A percentile compares a stretch with the other conserved stretches of the same genome.
phyloP scores from a whole-genome alignment of 805 yeast species.

The Kazachstania bromeliacearum region DNA sequence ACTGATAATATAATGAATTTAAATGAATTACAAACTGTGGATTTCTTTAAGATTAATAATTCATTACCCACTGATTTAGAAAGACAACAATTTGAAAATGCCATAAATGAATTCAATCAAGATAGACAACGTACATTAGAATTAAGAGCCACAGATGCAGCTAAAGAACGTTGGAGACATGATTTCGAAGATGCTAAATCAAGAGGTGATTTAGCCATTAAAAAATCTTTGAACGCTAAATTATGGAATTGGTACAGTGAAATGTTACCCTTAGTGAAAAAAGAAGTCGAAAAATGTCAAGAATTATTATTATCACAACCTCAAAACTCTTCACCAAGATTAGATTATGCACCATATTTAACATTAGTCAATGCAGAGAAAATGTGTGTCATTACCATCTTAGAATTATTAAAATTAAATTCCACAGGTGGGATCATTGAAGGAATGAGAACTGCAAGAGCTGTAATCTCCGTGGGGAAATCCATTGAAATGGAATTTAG shows the following conservation, averaged over 20 bases:
- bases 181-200: conserved; percentile 59
- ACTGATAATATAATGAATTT: conserved; percentile 30
- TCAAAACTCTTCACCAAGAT: conserved; percentile 25
- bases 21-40: conserved; percentile 29
- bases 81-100: conserved; percentile 48
- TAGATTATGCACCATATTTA: conserved; percentile 69
- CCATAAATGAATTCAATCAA: conserved; percentile 60
- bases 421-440: conserved; percentile 67
- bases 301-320: conserved; percentile 27
- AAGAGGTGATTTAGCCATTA: conserved; percentile 47
- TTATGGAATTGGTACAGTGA: conserved; percentile 79
- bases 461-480: conserved; percentile 70
- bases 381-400: conserved; percentile 71
- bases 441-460: conserved; percentile 78
- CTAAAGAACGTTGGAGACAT: conserved; percentile 81
- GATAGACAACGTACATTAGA: conserved; percentile 73
- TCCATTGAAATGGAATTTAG: conserved; percentile 80
- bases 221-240: conserved; percentile 57
- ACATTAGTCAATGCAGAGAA: conserved; percentile 67
- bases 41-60: conserved; percentile 61
- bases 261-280: conserved; percentile 58
- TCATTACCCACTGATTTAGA: conserved; percentile 39
- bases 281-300: conserved; percentile 52
- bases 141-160: conserved; percentile 67
- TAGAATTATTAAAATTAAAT: conserved; percentile 67